Evolutionary conservation across 2,329 filamentous ascomycete genomes (phyloP).

Genomic region (Neurospora crassa): DNA sequence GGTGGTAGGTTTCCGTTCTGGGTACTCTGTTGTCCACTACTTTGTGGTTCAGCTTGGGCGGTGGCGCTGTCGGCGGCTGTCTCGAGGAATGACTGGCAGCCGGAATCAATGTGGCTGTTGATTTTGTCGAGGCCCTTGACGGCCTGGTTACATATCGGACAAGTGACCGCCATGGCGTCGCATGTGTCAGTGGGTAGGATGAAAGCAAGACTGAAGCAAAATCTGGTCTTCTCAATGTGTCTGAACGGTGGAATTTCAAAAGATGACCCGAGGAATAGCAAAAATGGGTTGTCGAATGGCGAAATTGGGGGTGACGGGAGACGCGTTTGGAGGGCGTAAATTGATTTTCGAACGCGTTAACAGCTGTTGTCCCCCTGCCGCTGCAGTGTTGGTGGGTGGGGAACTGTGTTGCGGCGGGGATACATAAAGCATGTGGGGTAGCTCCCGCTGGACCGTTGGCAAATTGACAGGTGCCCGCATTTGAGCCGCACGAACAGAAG

Average conservation of each 20-base stretch:
- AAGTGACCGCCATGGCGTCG: conserved; percentile 46
- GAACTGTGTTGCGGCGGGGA: background rate
- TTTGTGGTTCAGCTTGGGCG: background rate
- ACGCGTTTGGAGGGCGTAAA: background rate
- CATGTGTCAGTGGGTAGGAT: background rate
- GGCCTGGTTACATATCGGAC: conserved; percentile 69
- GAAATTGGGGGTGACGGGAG: background rate
- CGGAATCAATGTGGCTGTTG: conserved; percentile 84
- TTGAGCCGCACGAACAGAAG: background rate
- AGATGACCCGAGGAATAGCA: background rate
- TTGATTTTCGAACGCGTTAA: background rate
- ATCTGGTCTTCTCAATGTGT: background rate
- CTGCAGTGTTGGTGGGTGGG: background rate
- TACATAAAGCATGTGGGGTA: background rate
- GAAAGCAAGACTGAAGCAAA: background rate
- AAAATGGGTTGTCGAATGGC: background rate
- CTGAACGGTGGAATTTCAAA: background rate
- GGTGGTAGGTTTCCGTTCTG: conserved; percentile 25
- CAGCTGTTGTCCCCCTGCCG: background rate
- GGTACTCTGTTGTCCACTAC: conserved; percentile 23
- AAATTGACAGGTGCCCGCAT: background rate
- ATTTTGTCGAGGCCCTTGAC: conserved; percentile 62
- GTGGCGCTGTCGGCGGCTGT: conserved; percentile 17
- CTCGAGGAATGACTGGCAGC: conserved; percentile 59
- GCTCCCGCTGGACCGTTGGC: background rate